Percentiles rank a stretch among this genome's conserved stretches.
phyloP scores from a whole-genome alignment of 2,329 filamentous ascomycete genomes.

The Trichoderma endophyticum region DNA sequence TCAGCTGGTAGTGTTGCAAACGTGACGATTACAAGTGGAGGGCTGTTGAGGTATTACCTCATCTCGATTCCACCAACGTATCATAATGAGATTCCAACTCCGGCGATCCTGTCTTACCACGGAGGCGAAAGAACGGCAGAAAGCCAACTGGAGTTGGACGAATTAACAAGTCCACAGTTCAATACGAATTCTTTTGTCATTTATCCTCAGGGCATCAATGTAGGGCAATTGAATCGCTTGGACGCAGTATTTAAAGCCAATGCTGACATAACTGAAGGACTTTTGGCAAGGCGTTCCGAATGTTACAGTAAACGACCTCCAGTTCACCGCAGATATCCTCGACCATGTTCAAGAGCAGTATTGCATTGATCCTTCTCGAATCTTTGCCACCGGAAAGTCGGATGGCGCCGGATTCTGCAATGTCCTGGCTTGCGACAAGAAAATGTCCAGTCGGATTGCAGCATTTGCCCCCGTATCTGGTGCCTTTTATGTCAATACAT shows the following conservation, averaged over 20 bases:
- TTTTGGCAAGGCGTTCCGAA: not conserved
- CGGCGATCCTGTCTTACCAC: not conserved
- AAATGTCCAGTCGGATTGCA: not conserved
- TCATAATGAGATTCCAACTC: not conserved
- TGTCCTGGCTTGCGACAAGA: not conserved
- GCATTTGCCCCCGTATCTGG: constrained; percentile 1
- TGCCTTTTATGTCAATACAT: not conserved
- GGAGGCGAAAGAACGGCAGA: not conserved
- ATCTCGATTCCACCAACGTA: not conserved
- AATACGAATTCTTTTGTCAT: not conserved
- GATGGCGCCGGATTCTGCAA: constrained; percentile 2
- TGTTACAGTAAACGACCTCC: not conserved
- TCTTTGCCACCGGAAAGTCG: not conserved
- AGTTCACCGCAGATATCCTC: not conserved
- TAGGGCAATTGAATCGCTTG: not conserved
- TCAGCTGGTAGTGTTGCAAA: not conserved
- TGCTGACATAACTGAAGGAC: not conserved
- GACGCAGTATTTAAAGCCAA: not conserved
- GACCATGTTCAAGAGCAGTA: not conserved
- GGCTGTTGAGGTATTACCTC: not conserved
- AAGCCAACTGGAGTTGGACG: not conserved
- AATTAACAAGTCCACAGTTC: not conserved
- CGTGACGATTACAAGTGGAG: not conserved
- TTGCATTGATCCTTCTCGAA: not conserved
- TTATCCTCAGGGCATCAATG: not conserved